A percentile compares a stretch with the other conserved stretches of the same genome.
phyloP scores from a whole-genome alignment of 257 asterid genomes.

The Thymus mandschuricus region DNA sequence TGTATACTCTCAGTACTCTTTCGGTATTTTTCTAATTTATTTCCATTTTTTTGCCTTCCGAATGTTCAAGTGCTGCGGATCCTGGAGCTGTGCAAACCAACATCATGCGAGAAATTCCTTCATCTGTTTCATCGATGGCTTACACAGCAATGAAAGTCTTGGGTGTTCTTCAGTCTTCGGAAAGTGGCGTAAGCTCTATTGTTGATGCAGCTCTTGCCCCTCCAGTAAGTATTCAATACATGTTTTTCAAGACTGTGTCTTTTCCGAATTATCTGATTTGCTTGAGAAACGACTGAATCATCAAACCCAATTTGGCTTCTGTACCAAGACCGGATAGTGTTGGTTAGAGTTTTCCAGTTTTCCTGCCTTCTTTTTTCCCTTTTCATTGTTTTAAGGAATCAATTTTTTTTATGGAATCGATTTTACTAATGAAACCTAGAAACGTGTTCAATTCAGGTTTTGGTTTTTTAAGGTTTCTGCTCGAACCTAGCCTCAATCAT shows the following conservation, averaged over 20 bases:
- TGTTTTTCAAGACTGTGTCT: background rate
- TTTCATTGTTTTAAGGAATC: too few species aligned
- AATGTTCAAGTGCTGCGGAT: slow-evolving; percentile 65
- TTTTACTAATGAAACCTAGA: too few species aligned
- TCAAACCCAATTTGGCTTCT: background rate
- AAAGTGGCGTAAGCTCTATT: slow-evolving; percentile 59
- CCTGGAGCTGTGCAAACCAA: slow-evolving; percentile 91
- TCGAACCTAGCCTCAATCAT: background rate
- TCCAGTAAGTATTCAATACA: slow-evolving; percentile 56
- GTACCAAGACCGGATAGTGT: background rate
- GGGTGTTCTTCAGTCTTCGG: slow-evolving; percentile 76
- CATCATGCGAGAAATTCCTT: slow-evolving; percentile 87
- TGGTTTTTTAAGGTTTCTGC: too few species aligned
- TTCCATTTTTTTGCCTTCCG: background rate
- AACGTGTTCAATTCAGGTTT: too few species aligned
- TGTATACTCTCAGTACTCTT: slow-evolving; percentile 4
- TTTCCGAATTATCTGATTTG: background rate
- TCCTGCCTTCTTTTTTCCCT: too few species aligned
- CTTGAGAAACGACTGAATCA: background rate
- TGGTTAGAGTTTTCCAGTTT: background rate
- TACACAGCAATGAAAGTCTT: slow-evolving; percentile 47
- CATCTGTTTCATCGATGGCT: slow-evolving; percentile 51
- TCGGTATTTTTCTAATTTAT: slow-evolving; percentile 19
- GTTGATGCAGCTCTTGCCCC: slow-evolving; percentile 86
- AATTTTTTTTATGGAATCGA: too few species aligned